Evolutionary conservation across 1,284 basidiomycete genomes (phyloP).

Genomic region (Cystobasidiaceae sp.): DNA sequence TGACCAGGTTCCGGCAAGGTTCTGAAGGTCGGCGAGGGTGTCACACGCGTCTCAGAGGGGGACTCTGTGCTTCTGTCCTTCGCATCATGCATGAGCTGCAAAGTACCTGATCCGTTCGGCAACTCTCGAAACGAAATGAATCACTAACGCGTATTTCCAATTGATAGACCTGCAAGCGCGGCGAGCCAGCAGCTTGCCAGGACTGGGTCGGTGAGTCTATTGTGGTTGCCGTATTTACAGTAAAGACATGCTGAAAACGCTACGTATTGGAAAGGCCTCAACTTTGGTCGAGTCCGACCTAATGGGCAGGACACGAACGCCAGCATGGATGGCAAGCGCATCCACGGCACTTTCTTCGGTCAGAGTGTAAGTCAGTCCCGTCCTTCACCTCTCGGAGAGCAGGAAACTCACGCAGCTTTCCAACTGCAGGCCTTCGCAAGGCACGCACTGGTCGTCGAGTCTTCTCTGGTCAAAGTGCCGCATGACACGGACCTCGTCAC

Average conservation of each 20-base stretch:
- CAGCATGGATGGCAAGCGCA: constrained; percentile 23
- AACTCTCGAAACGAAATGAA: no score
- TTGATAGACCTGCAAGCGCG: constrained; percentile 16
- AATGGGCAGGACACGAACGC: constrained; percentile 20
- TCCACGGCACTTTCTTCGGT: constrained; percentile 38
- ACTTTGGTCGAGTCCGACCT: constrained; percentile 22
- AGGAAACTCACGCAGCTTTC: neutral
- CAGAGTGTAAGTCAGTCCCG: constrained; percentile 25
- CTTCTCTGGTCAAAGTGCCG: constrained; percentile 28
- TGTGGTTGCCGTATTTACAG: no score
- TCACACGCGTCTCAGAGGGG: constrained; percentile 24
- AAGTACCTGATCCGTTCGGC: neutral
- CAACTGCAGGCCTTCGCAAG: constrained; percentile 29
- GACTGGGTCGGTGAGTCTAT: no score
- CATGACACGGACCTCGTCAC: constrained; percentile 27
- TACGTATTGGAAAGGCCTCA: constrained; percentile 21
- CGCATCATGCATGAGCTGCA: constrained; percentile 24
- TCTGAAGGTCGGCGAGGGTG: constrained; percentile 12
- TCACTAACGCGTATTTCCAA: no score
- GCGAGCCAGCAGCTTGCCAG: constrained; percentile 25
- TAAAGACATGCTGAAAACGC: no score
- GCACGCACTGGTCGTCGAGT: constrained; percentile 37
- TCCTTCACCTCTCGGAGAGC: neutral
- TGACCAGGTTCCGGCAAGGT: constrained; percentile 23
- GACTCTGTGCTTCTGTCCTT: constrained; percentile 27